Evolutionary conservation across 163 green algal species (phyloP).

Genomic region (Chlorella variabilis): DNA sequence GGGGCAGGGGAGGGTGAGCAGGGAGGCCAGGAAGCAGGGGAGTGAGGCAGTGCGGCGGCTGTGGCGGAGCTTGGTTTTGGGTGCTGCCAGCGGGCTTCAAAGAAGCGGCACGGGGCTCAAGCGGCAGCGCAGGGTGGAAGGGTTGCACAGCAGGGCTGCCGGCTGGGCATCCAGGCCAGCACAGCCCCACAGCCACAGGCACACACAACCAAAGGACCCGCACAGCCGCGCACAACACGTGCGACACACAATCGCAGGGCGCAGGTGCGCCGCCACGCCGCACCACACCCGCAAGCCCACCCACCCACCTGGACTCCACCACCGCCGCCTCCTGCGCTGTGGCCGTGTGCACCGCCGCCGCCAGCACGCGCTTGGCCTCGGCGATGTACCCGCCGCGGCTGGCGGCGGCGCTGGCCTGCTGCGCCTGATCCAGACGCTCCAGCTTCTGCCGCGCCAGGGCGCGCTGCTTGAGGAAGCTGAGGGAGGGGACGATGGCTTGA

Average conservation of each 20-base stretch:
- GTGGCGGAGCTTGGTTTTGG: no score
- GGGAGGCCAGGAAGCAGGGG: neutral
- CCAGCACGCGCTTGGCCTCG: constrained; percentile 53
- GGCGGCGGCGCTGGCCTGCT: neutral
- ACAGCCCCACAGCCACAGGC: neutral
- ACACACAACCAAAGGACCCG: neutral
- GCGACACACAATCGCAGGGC: no score
- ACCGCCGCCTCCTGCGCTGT: constrained; percentile 1
- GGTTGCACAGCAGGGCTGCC: neutral
- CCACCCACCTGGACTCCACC: constrained; percentile 37
- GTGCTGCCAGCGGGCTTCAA: no score
- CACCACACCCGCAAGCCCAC: no score
- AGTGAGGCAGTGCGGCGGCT: neutral
- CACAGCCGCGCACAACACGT: neutral
- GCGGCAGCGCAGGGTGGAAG: no score
- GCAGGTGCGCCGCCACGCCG: no score
- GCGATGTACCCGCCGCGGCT: constrained; percentile 47
- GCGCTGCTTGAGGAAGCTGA: constrained; percentile 35
- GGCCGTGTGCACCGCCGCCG: constrained; percentile 34
- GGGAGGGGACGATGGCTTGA: constrained; percentile 24
- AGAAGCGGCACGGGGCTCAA: no score
- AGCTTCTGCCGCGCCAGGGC: constrained; percentile 11
- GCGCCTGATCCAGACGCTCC: neutral
- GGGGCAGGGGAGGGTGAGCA: neutral
- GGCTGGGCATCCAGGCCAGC: neutral